Percentiles rank a stretch among this genome's conserved stretches.
Evolutionary conservation across 192 early-diverging fungal genomes (phyloP).

Genomic region (Chytriomyces confervae): DNA sequence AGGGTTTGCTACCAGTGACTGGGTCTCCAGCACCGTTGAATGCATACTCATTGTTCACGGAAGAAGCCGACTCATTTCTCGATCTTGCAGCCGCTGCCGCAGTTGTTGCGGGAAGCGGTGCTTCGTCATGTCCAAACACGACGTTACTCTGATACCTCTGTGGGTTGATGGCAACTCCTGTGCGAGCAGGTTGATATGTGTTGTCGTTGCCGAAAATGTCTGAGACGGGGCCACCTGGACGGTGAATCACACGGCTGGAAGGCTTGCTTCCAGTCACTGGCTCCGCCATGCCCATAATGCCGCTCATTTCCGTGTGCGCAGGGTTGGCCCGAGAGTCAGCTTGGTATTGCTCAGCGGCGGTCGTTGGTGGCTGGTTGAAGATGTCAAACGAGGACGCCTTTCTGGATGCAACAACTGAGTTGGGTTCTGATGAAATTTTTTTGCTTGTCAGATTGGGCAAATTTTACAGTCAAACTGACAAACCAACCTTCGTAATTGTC

Average conservation of each 20-base stretch:
- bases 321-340: background rate
- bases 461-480: too few relatives aligned
- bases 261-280: constrained; percentile 36
- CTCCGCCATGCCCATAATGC: background rate
- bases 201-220: constrained; percentile 51
- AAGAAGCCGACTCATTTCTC: too few relatives aligned
- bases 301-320: constrained; percentile 7
- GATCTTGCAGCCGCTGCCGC: constrained; percentile 9
- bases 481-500: background rate
- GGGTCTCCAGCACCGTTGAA: background rate
- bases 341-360: background rate
- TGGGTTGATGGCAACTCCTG: constrained; percentile 39
- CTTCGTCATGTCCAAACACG: constrained; percentile 38
- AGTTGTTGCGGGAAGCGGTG: constrained; percentile 21
- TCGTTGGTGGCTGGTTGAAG: background rate
- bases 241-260: constrained; percentile 40
- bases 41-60: too few relatives aligned
- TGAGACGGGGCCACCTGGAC: constrained; percentile 41
- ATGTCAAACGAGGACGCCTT: background rate
- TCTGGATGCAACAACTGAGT: background rate
- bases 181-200: constrained; percentile 1
- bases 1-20: constrained; percentile 37
- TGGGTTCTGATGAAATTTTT: too few relatives aligned
- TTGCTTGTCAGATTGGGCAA: too few relatives aligned
- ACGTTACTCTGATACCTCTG: constrained; percentile 42